Evolutionary conservation across 108 stramenopile genomes (phyloP), one percentile per base, ranked within the genome.

Genomic region (Cyclotella cryptica): DNA sequence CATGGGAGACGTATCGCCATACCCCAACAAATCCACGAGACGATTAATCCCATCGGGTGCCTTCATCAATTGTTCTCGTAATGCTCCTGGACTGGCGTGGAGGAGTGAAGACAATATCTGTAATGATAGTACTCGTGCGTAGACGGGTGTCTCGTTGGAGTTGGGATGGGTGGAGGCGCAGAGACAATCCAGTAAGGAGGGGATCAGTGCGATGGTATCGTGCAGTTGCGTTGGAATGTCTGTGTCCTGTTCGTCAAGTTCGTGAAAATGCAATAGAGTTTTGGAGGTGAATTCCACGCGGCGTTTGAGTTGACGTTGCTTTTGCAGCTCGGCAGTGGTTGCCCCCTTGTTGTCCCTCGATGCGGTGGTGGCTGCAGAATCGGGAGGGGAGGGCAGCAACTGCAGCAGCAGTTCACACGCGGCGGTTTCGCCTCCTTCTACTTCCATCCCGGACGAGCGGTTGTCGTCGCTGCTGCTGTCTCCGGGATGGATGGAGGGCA

Each of bases 1-100:
- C 39, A 21, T 21, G 10, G 47, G 13, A 17, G 69, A 18, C 39
- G 49, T 35, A 12, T 69, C 27, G 35, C 43, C 55, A 51, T 71
- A 52, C n/a, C 81, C 81, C 63, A 94, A 72, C 29, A 89, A 52
- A 69, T 91, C 90, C 15, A 89, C 85, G 35, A 93, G 54, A 15
- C 90, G 84, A 87, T 91, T 87, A 22, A 93, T 71, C 17, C 90
- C 92, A 78, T 93, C 90, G 9, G 92, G 92, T 12, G 90, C 92
- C 64, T 84, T 72, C 79, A 93, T 81, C 66, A 90, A 84, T 69
- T 91, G 89, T 22, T 76, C 67, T 43, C 84, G 69, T 24, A 88
- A 80, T 26, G 77, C 60, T 29, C 69, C 74, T 13, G 87, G 82
- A 62, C 66, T 78, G 17, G 66, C 41, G 1, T 70, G 55, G 30